These are phyloP conservation scores for Suaeda aralocaspica DNA, from an alignment of 148 eudicot species.

Conservation along the genomic window DNA sequence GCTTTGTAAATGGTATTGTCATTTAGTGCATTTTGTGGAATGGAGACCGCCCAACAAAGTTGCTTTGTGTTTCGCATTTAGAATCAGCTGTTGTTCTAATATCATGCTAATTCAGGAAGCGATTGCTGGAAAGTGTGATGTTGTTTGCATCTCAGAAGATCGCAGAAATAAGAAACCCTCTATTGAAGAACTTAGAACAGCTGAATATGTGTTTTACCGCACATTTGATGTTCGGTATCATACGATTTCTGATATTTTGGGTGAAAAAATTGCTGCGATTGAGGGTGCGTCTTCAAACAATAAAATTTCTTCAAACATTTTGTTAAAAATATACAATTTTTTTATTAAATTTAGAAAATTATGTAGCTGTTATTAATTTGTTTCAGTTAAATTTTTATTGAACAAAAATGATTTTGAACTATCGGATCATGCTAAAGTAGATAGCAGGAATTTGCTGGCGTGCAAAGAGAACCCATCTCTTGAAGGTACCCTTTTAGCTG, in stretches of 20 bases:
- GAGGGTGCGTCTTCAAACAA: constrained; percentile 44
- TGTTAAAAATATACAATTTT: too few relatives aligned
- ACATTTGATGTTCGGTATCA: constrained; percentile 58
- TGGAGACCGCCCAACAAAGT: neutral
- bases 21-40: too few relatives aligned
- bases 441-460: constrained; percentile 14
- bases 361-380: constrained; percentile 24
- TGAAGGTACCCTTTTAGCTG: too few relatives aligned
- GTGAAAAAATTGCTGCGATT: constrained; percentile 39
- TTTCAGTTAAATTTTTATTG: constrained; percentile 60
- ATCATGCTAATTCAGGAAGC: constrained; percentile 53
- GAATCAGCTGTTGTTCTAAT: constrained; percentile 20
- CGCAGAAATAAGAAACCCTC: constrained; percentile 63
- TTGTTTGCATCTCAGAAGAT: constrained; percentile 68
- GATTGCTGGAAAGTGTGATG: constrained; percentile 66
- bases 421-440: constrained; percentile 28
- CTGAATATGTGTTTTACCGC: constrained; percentile 65
- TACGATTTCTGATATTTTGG: constrained; percentile 51
- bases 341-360: too few relatives aligned
- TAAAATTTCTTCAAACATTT: too few relatives aligned
- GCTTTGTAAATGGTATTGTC: too few relatives aligned
- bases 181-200: constrained; percentile 41
- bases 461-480: constrained; percentile 17
- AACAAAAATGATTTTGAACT: constrained; percentile 40
- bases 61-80: neutral